Base-by-base conservation (phyloP, 2,329 filamentous ascomycete genomes). In the Stagonosporopsis chrysanthemi region DNA sequence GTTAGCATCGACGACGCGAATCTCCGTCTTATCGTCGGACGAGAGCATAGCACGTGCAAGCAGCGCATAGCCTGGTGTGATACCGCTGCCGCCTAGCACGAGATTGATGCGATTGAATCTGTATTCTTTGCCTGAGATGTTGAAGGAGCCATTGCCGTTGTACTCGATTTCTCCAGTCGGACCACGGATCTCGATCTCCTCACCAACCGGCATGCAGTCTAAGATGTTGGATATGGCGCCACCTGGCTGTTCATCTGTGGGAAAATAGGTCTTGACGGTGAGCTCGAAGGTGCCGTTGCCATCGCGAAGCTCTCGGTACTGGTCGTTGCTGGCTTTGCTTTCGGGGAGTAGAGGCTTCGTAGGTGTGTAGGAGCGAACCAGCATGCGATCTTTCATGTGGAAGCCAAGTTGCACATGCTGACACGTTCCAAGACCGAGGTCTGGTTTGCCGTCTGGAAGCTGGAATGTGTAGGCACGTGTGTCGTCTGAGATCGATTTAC, bases 221-320 rank as follows among this genome's bases (percentile, higher is more conserved):
- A 85, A 77, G 47, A 84, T 80, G 55, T 83, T 84, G 39, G 76
- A 80, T 71, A 85, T 78, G 9, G 82, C 82, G n/a, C 83, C 82
- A 14, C 83, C 82, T 1, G 82, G 82, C 60, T 83, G 80, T 2
- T 72, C 69, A 0, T 72, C 60, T 35, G 72, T 76, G 0, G 82
- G 81, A 52, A 81, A 82, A 64, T 85, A 84, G 0, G 81, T 84
- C 61, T 85, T 83, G 75, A 67, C 58, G 4, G 66, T 66, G n/a
- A 67, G 57, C 26, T 67, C 61, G 39, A 67, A 68, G 14, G 60
- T 67, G 48, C 64, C 61, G 11, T 52, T 58, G 24, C 62, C 60
- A 48, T 63, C 61, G 47, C 26, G 63, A 36, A 48, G 41, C 9
- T 31, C 19, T 14, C 44, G 17, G 17, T 45, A 47, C 4, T 33